Evolutionary conservation across 108 stramenopile genomes (phyloP), one percentile per base, ranked within the genome.

Genomic region (Pseudonitzschia pungens): DNA sequence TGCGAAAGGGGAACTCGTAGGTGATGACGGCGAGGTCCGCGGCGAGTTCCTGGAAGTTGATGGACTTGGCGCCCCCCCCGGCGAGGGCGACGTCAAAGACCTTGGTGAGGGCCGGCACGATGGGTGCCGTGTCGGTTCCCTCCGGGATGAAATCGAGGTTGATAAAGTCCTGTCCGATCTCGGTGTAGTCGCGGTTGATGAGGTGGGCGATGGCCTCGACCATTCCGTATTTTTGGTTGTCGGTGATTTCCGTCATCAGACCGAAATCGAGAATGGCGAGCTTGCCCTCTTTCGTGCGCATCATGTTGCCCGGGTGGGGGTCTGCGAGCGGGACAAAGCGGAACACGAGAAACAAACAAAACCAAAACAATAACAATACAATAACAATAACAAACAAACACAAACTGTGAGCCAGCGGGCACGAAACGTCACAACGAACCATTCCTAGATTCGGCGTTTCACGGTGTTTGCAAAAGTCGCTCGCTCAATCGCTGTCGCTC

Each of bases 11-110:
- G 75, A 89, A 98, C 56, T 94, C 84, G 65, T 93, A 96, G 0
- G 96, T 96, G 48, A 98, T 96, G 72, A 96, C 89, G 22, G 97
- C 97, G 70, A 96, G 71, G 76, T 97, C 97, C 0, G 93, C 90
- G 1, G 94, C 89, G 20, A 97, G 71, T 33, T 96, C 97, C 58
- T 97, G 94, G 68, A 97, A 97, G 71, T 97, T 96, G 81, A 97
- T 96, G 53, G 79, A 81, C 78, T 97, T 98, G 32, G 97, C 97
- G 36, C 97, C 97, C 28, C 97, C 97, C 60, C 97, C 97, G 26
- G 94, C 95, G 26, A 98, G 75, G 43, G 97, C 97, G 15, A 92
- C 95, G 83, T 98, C 96, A 74, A 98, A 96, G 20, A 98, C 96
- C 33, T 85, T 92, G 7, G 90, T 92, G 57, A 98, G 65, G 0